A percentile compares a stretch with the other conserved stretches of the same genome.
Evolutionary conservation across 2,329 filamentous ascomycete species (phyloP).

Genomic region (Fusarium musae): DNA sequence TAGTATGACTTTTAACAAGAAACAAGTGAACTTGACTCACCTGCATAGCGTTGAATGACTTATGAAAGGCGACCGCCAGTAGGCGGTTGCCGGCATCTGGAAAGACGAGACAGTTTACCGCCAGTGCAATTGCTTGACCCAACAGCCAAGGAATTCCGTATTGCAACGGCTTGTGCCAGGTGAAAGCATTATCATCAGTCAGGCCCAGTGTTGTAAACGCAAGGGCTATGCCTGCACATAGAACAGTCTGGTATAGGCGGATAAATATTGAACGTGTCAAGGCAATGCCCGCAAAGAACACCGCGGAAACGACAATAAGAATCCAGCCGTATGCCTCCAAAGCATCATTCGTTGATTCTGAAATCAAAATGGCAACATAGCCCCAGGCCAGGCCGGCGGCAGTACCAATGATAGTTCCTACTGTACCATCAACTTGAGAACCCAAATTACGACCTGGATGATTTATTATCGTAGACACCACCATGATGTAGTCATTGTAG

Average conservation of each 20-base stretch:
- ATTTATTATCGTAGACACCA: constrained; percentile 66
- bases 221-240: constrained; percentile 66
- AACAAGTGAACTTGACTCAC: constrained; percentile 42
- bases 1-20: background rate
- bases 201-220: constrained; percentile 65
- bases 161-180: constrained; percentile 62
- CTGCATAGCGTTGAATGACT: constrained; percentile 59
- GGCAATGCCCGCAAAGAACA: constrained; percentile 63
- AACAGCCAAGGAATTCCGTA: constrained; percentile 67
- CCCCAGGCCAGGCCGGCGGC: constrained; percentile 67
- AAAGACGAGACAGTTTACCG: constrained; percentile 59
- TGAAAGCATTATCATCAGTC: constrained; percentile 53
- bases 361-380: constrained; percentile 63
- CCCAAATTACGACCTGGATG: constrained; percentile 67
- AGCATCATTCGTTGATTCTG: constrained; percentile 60
- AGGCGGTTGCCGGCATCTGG: constrained; percentile 67
- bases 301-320: constrained; percentile 63
- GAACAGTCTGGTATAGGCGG: constrained; percentile 64
- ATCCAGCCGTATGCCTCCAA: constrained; percentile 63
- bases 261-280: constrained; percentile 66
- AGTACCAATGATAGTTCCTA: constrained; percentile 64
- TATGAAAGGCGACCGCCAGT: constrained; percentile 59
- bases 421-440: constrained; percentile 65
- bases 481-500: constrained; percentile 65
- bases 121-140: constrained; percentile 64